These are phyloP conservation scores for Chalara sp. DNA, from an alignment of 2,329 filamentous ascomycete species.

Conservation along the genomic window DNA sequence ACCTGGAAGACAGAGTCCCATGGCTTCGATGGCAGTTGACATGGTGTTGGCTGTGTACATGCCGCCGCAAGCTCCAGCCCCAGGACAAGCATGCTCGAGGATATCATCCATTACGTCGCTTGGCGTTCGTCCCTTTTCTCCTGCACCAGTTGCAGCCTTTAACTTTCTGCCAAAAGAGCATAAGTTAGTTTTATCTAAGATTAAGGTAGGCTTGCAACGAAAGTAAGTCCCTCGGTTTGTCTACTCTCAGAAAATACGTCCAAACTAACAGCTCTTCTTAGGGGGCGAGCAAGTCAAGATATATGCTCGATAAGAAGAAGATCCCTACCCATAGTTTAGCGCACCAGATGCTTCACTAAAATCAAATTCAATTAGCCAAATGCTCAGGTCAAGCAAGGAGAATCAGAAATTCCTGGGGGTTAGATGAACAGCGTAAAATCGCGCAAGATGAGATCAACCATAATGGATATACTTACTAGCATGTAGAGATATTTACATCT, in stretches of 20 bases:
- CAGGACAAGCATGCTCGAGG: constrained; percentile 61
- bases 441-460: too few relatives aligned
- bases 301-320: too few relatives aligned
- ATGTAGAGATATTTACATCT: constrained; percentile 76
- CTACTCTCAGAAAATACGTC: too few relatives aligned
- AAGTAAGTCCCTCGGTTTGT: too few relatives aligned
- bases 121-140: constrained; percentile 57
- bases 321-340: constrained; percentile 56
- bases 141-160: constrained; percentile 58
- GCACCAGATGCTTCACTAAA: constrained; percentile 69
- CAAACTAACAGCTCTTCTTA: too few relatives aligned
- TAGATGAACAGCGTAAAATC: too few relatives aligned
- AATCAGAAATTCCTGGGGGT: too few relatives aligned
- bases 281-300: too few relatives aligned
- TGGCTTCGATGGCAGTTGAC: constrained; percentile 66
- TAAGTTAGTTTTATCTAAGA: too few relatives aligned
- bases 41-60: constrained; percentile 79
- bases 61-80: constrained; percentile 62
- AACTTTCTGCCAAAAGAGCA: constrained; percentile 38
- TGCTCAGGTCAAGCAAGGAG: too few relatives aligned
- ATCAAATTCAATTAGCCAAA: too few relatives aligned
- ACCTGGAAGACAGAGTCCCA: constrained; percentile 62
- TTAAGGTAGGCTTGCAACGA: too few relatives aligned
- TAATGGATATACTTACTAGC: not conserved
- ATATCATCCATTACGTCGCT: constrained; percentile 78